Base-by-base conservation (phyloP, 1,284 basidiomycete genomes). In the Cystobasidium slooffiae region DNA sequence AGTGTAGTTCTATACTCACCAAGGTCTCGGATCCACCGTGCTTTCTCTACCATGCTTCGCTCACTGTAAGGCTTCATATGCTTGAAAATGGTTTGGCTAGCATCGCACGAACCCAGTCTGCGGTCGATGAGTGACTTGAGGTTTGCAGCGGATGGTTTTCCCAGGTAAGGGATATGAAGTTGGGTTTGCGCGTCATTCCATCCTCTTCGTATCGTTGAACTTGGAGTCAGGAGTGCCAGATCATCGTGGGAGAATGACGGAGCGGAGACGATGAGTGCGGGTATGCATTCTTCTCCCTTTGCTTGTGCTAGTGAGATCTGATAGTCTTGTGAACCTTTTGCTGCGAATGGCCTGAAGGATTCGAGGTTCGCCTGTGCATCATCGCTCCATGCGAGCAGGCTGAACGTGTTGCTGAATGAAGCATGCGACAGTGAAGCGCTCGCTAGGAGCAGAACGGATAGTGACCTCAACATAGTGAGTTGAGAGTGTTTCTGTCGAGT, bases 321-420 rank as follows among this genome's bases (percentile, higher is more conserved):
- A 22, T 73, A 59, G 18, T 65, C 70, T 43, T 65, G 70, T 43
- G 62, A 65, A n/a, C 59, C 70, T 53, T 73, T 73, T 31, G 62
- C 46, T 12, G 49, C 70, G 20, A 64, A 53, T 7, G 70, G 70
- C 6, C 58, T 20, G 55, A 73, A 73, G 39, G 59, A 64, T 24
- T 65, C 70, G 62, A 73, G 62, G 16, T 59, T 73, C 39, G 70
- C 62, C 22, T 44, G 31, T 22, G 52, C 66, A 43, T 47, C 39
- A 39, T 59, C 56, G 43, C 62, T 53, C 70, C 70, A 73, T 24
- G 62, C 70, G 20, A 65, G 51, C 62, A 73, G 53, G 43, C 41
- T 56, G 63, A 65, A 52, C 9, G 70, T 73, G 55, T 73, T 73
- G 70, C 70, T 59, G 44, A 73, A 73, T 18, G 70, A 16, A 6